Percentiles rank a stretch among this genome's conserved stretches.
These are phyloP conservation scores for Globisporangium spiculum DNA, from an alignment of 352 stramenopile genomes.

Conservation along the genomic window DNA sequence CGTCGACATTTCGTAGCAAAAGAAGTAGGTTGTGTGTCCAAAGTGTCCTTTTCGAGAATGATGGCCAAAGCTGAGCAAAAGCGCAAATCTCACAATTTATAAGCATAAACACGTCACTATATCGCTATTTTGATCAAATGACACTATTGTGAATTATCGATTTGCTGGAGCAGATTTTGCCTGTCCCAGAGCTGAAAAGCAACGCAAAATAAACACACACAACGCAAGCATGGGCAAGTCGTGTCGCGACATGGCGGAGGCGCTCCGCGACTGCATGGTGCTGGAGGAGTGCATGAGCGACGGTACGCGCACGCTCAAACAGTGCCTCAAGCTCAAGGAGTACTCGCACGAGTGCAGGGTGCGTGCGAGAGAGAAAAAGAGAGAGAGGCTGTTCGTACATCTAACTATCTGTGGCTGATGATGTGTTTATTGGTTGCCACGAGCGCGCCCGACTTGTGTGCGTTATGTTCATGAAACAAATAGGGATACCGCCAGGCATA, in stretches of 20 bases:
- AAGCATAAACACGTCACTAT: too few relatives aligned
- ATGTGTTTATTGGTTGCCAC: neutral
- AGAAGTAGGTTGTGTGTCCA: neutral
- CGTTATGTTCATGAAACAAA: neutral
- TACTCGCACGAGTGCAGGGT: conserved; percentile 75
- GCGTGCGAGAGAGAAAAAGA: conserved; percentile 3
- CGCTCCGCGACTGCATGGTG: conserved; percentile 79
- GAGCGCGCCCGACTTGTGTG: neutral
- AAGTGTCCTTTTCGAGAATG: neutral
- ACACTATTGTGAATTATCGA: too few relatives aligned
- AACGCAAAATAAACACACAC: neutral
- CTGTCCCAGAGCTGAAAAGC: neutral
- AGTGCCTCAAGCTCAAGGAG: conserved; percentile 68
- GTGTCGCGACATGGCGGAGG: conserved; percentile 80
- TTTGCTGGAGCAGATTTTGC: too few relatives aligned
- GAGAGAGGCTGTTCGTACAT: conserved; percentile 3
- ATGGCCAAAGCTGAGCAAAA: neutral
- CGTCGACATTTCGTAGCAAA: neutral
- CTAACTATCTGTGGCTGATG: neutral
- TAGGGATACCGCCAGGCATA: conserved; percentile 77
- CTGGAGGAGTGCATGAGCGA: conserved; percentile 76
- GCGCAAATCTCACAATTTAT: too few relatives aligned
- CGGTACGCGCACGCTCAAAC: conserved; percentile 66
- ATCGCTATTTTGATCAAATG: too few relatives aligned
- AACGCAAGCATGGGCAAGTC: conserved; percentile 65